These are phyloP conservation scores for Xerocomus cyaneibrunnescens DNA, from an alignment of 1,284 basidiomycete genomes.

Conservation along the genomic window DNA sequence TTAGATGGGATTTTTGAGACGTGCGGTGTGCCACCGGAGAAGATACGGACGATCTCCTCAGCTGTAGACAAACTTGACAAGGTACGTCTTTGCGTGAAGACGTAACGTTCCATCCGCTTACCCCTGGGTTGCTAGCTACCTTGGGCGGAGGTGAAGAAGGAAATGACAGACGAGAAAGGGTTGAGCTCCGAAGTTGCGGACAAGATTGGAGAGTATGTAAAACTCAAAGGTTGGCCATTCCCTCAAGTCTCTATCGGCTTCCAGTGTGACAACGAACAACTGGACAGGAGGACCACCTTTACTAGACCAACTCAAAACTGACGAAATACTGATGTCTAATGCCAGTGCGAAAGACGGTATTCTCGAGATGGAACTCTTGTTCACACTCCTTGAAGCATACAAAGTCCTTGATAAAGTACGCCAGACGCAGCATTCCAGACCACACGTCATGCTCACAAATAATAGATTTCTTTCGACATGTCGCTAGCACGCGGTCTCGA, in stretches of 20 bases:
- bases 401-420: slow-evolving; percentile 74
- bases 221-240: slow-evolving; percentile 72
- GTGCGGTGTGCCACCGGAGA: slow-evolving; percentile 91
- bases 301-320: slow-evolving; percentile 71
- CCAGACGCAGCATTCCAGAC: neutral
- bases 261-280: slow-evolving; percentile 1
- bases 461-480: slow-evolving; percentile 91
- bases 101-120: neutral
- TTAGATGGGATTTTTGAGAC: slow-evolving; percentile 97
- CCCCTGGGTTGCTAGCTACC: slow-evolving; percentile 51
- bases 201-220: slow-evolving; percentile 96
- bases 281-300: slow-evolving; percentile 73
- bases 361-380: slow-evolving; percentile 88
- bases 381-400: slow-evolving; percentile 84
- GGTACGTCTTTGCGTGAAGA: slow-evolving; percentile 41
- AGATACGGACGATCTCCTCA: slow-evolving; percentile 93
- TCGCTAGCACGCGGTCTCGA: slow-evolving; percentile 95
- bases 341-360: slow-evolving; percentile 80
- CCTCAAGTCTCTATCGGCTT: neutral
- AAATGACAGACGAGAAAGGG: slow-evolving; percentile 97
- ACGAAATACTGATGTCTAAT: slow-evolving; percentile 70
- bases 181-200: slow-evolving; percentile 85
- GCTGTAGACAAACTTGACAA: slow-evolving; percentile 99
- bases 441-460: slow-evolving; percentile 1
- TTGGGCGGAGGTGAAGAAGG: slow-evolving; percentile 91